Percentiles rank a stretch among this genome's conserved stretches.
phyloP scores from a whole-genome alignment of 345 rosid genomes.

The Aquilaria sinensis region DNA sequence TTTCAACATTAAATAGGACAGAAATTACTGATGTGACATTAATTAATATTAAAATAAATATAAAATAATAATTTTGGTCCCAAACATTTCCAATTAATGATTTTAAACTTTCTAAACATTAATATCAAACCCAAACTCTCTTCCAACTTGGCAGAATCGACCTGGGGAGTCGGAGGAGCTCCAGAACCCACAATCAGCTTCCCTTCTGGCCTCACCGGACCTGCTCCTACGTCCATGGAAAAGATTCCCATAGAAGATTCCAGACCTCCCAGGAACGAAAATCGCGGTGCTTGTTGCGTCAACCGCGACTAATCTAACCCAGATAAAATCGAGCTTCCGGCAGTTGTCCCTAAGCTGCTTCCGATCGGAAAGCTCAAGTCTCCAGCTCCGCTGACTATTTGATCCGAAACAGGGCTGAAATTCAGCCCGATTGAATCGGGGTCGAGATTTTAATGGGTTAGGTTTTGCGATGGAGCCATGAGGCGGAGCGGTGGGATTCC shows the following conservation, averaged over 20 bases:
- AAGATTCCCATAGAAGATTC: conserved; percentile 37
- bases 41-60: too few species aligned
- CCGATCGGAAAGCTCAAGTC: conserved; percentile 40
- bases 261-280: conserved; percentile 40
- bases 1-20: too few species aligned
- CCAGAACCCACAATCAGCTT: conserved; percentile 22
- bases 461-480: conserved; percentile 53
- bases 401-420: conserved; percentile 29
- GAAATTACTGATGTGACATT: too few species aligned
- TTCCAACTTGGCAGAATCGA: conserved; percentile 61
- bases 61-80: too few species aligned
- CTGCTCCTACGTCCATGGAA: conserved; percentile 41
- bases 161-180: conserved; percentile 15
- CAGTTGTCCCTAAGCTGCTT: conserved; percentile 17
- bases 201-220: conserved; percentile 29
- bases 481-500: conserved; percentile 34
- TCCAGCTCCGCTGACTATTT: conserved; percentile 22
- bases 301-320: conserved; percentile 52
- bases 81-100: too few species aligned
- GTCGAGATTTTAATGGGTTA: conserved; percentile 20
- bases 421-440: conserved; percentile 35
- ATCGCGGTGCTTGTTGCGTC: conserved; percentile 36
- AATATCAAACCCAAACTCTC: conserved; percentile 26
- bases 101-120: too few species aligned
- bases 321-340: conserved; percentile 29